Percentiles rank a stretch among this genome's conserved stretches.
phyloP scores from a whole-genome alignment of 2,329 filamentous ascomycete species.

The Talaromyces sp. region DNA sequence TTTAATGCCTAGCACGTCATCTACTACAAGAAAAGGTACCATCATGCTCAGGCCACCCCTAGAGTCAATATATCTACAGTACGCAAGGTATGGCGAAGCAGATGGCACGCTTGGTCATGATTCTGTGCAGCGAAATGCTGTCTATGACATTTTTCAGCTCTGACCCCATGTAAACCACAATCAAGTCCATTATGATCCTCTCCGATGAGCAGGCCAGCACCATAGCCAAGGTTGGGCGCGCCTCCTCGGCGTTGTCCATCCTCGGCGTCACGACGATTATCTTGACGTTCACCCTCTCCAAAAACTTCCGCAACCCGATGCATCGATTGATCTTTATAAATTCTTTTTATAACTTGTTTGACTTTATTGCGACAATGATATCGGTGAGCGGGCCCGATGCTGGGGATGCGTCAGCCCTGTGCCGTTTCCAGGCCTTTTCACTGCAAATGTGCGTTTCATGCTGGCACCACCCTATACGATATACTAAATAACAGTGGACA shows the following conservation, averaged over 20 bases:
- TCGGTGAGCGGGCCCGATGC: constrained; percentile 31
- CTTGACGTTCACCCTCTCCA: constrained; percentile 24
- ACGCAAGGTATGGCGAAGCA: background rate
- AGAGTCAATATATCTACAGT: background rate
- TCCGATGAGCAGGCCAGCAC: constrained; percentile 19
- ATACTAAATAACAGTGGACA: too few relatives aligned
- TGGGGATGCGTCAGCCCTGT: constrained; percentile 27
- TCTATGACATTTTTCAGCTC: background rate
- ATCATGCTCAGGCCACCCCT: background rate
- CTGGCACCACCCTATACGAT: background rate
- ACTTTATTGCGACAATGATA: constrained; percentile 35
- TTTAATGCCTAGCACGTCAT: background rate
- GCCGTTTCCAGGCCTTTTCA: constrained; percentile 34
- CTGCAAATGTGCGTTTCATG: constrained; percentile 28
- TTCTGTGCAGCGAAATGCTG: background rate
- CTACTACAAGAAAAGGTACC: background rate
- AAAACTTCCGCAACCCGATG: constrained; percentile 33
- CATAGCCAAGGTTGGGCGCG: constrained; percentile 25
- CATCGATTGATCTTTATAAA: constrained; percentile 36
- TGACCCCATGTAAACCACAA: background rate
- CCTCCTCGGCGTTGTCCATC: constrained; percentile 26
- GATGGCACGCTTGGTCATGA: background rate
- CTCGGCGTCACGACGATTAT: constrained; percentile 32
- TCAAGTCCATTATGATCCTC: constrained; percentile 16
- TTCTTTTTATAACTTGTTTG: constrained; percentile 32